Conservation (phyloP, 208 protist species). For the Trypanosoma boissoni region DNA sequence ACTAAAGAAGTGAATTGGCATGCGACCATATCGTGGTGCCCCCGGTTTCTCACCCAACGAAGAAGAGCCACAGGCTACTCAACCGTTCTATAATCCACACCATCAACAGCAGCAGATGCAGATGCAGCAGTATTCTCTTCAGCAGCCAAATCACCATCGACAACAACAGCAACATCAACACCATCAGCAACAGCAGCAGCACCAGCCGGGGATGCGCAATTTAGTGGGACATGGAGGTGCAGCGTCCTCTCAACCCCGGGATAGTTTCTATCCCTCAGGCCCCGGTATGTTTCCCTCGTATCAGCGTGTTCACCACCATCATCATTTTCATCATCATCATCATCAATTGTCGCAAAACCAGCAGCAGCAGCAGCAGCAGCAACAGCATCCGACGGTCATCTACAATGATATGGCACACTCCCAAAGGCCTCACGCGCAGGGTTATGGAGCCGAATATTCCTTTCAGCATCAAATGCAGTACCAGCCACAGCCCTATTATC, state of each 20-base stretch:
- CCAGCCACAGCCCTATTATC: constrained; percentile 8
- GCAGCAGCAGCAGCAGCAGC: constrained; percentile 20
- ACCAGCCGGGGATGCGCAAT: neutral
- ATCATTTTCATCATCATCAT: constrained; percentile 3
- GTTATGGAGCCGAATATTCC: too few relatives aligned
- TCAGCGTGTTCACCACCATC: neutral
- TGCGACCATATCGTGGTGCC: constrained; percentile 5
- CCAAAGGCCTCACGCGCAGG: too few relatives aligned
- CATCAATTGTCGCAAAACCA: constrained; percentile 24
- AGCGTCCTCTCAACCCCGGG: neutral
- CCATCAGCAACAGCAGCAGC: neutral
- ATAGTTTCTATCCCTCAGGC: neutral
- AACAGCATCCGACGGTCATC: constrained; percentile 14
- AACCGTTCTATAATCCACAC: constrained; percentile 6
- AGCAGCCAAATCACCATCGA: constrained; percentile 26
- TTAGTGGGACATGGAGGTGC: constrained; percentile 4
- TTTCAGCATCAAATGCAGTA: too few relatives aligned
- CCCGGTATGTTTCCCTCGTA: neutral
- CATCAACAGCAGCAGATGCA: constrained; percentile 18
- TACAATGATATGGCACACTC: too few relatives aligned
- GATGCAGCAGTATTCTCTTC: constrained; percentile 17
- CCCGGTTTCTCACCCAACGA: constrained; percentile 2
- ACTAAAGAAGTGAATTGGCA: too few relatives aligned
- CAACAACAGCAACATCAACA: constrained; percentile 10
- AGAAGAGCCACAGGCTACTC: too few relatives aligned